Percentiles rank a stretch among this genome's conserved stretches.
phyloP scores from a whole-genome alignment of 306 rosid species.

The Macrotyloma uniflorum region DNA sequence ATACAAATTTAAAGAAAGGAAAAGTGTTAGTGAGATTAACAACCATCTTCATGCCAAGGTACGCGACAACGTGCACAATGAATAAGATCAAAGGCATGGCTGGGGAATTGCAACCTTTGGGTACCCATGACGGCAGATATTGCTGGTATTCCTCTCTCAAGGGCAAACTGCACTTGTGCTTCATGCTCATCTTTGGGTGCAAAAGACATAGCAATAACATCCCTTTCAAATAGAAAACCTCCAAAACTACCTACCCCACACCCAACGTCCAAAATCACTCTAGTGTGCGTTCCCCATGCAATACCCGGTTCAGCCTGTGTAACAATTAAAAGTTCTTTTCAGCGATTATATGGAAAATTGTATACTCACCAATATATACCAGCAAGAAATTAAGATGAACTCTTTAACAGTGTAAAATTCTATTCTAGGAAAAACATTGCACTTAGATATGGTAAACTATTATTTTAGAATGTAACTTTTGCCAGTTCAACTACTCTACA shows the following conservation, averaged over 20 bases:
- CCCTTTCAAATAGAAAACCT: conserved; percentile 73
- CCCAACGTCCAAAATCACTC: conserved; percentile 81
- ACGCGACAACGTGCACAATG: conserved; percentile 89
- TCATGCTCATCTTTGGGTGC: conserved; percentile 95
- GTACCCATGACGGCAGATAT: conserved; percentile 92
- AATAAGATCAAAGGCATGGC: conserved; percentile 66
- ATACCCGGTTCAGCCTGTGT: conserved; percentile 60
- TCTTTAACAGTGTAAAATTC: not conserved
- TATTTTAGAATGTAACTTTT: too few relatives aligned
- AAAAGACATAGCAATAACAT: conserved; percentile 76
- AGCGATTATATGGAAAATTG: not conserved
- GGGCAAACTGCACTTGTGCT: conserved; percentile 88
- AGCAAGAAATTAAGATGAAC: not conserved
- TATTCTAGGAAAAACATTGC: not conserved
- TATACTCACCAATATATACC: not conserved
- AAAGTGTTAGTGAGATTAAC: not conserved
- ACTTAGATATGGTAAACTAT: not conserved
- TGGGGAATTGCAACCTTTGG: conserved; percentile 76
- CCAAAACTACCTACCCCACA: conserved; percentile 91
- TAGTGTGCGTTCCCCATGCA: conserved; percentile 69
- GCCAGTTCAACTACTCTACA: too few relatives aligned
- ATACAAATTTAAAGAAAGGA: not conserved
- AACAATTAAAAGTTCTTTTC: not conserved
- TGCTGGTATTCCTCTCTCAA: conserved; percentile 85
- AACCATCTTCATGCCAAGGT: conserved; percentile 82